phyloP scores from a whole-genome alignment of 2,329 filamentous ascomycete species.

The Mollisia scopiformis region DNA sequence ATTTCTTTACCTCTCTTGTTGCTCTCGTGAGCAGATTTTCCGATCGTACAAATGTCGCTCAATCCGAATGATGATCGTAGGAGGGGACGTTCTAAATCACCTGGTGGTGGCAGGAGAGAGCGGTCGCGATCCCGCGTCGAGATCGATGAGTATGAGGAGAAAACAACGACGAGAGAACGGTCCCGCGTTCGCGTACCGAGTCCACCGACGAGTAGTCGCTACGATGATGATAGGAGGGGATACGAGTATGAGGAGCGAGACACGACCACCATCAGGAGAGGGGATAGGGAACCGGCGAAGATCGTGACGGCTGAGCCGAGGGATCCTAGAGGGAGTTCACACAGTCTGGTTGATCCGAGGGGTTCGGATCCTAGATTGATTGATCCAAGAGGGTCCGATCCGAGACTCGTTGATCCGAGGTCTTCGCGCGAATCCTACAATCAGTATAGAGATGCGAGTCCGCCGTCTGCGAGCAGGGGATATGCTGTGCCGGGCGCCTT shows the following conservation, averaged over 20 bases:
- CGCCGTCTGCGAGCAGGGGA: background rate
- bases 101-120: conserved; percentile 31
- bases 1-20: background rate
- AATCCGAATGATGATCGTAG: conserved; percentile 34
- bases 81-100: conserved; percentile 33
- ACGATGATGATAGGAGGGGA: conserved; percentile 6
- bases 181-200: conserved; percentile 11
- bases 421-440: conserved; percentile 12
- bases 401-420: background rate
- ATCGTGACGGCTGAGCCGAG: conserved; percentile 20
- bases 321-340: conserved; percentile 9
- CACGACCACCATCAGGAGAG: conserved; percentile 5
- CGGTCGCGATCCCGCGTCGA: conserved; percentile 27
- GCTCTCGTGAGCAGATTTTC: background rate
- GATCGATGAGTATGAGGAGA: conserved; percentile 12
- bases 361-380: background rate
- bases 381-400: background rate
- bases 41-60: conserved; percentile 31
- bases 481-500: conserved; percentile 26
- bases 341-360: background rate
- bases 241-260: conserved; percentile 19
- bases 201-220: conserved; percentile 16
- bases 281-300: conserved; percentile 6
- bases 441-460: conserved; percentile 12
- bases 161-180: conserved; percentile 15